phyloP scores from a whole-genome alignment of 352 stramenopile species.

The Thraustochytrium sp. region DNA sequence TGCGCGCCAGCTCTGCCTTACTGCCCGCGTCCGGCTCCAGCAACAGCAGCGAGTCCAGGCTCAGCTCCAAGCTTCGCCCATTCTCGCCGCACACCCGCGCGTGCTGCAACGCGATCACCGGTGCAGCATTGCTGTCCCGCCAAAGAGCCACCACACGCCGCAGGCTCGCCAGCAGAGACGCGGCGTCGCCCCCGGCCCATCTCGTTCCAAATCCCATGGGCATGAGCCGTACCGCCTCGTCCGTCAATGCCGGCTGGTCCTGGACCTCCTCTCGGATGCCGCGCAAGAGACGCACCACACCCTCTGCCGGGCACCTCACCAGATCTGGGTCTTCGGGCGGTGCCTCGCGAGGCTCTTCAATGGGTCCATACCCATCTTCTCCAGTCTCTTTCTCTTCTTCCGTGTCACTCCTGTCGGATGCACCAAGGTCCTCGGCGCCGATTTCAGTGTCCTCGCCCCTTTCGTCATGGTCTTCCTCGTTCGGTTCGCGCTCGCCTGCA shows the following conservation, averaged over 20 bases:
- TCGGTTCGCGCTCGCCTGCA: too few relatives aligned
- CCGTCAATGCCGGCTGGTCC: not conserved
- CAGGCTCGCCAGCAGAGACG: not conserved
- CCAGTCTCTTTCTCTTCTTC: too few relatives aligned
- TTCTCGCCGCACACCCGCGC: not conserved
- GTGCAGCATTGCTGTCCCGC: not conserved
- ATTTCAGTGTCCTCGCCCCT: too few relatives aligned
- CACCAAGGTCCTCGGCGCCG: too few relatives aligned
- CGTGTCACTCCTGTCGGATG: too few relatives aligned
- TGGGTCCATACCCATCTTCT: too few relatives aligned
- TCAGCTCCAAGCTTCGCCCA: slow-evolving; percentile 5
- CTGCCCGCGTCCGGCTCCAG: slow-evolving; percentile 26
- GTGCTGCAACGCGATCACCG: not conserved
- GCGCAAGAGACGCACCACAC: not conserved
- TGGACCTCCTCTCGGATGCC: not conserved
- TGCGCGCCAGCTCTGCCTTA: not conserved
- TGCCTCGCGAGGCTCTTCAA: too few relatives aligned
- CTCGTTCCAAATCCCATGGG: not conserved
- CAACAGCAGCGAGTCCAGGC: not conserved
- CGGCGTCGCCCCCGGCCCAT: not conserved
- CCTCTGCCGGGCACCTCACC: not conserved
- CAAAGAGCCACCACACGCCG: not conserved
- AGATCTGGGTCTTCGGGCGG: not conserved
- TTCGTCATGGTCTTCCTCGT: too few relatives aligned
- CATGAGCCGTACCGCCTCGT: not conserved